Evolutionary conservation across 495 filamentous ascomycete species (phyloP), one percentile per base, ranked within the genome.

Genomic region (Xylaria castorea): DNA sequence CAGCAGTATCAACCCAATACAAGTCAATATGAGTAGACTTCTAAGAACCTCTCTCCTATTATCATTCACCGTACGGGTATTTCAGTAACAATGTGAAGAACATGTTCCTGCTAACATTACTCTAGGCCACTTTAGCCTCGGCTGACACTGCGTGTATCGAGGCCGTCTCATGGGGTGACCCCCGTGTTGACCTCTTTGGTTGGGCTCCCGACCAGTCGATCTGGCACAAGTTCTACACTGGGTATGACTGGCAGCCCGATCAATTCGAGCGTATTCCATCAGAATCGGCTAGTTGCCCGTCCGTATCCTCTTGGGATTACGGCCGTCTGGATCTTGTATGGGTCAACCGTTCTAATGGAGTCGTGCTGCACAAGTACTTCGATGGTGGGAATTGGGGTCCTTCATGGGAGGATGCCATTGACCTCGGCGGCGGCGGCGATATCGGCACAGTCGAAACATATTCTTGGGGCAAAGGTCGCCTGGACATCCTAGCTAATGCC

Each of bases 161-260:
- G 42, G 57, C 57, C 12, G 44, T 70, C 53, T 63, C 68, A 16
- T 70, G 68, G 68, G 68, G 68, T 2, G 58, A 50, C 25, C 68
- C 68, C n/a, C 68, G 68, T 32, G 46, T 70, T n/a, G 68, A 70
- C 68, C 42, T 70, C 44, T 70, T 64, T 30, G 58, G 68, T 16
- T 25, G n/a, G 14, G 68, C 58, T 11, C 57, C 57, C 1, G 68
- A 70, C n/a, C 20, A 51, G 11, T 70, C 68, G 18, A 70, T 70
- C 58, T 70, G 57, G 57, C 68, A 70, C 68, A 70, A 63, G 68
- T 70, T 63, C 68, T 50, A 63, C 68, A 70, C 68, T 18, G 68
- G 68, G 5, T 70, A 63, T 20, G 68, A 70, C 46, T 70, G 68
- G 68, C 68, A 70, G 22, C 68, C 68, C 22, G n/a, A 53, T n/a